Percentiles rank a stretch among this genome's conserved stretches.
Evolutionary conservation across 768 basidiomycete genomes (phyloP).

Genomic region (Lactarius sanguifluus): DNA sequence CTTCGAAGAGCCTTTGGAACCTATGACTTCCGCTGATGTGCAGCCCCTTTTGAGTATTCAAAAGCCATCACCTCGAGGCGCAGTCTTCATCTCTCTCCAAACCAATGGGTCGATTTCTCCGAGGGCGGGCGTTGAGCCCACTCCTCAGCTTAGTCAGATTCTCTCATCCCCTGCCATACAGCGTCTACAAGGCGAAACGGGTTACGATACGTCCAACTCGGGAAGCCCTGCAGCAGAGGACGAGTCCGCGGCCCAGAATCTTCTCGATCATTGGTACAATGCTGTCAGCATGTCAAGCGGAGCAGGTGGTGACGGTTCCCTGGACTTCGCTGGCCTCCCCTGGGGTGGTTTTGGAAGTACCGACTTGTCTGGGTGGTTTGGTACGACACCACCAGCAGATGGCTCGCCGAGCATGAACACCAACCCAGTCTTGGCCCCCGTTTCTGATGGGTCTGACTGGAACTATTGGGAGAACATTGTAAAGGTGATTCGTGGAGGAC

Average conservation of each 20-base stretch:
- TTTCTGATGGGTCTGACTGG: conserved; percentile 28
- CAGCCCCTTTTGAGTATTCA: conserved; percentile 22
- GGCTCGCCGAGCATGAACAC: background rate
- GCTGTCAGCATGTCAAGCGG: conserved; percentile 57
- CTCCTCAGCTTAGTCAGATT: conserved; percentile 38
- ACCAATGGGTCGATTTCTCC: conserved; percentile 27
- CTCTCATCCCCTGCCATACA: conserved; percentile 57
- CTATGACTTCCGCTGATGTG: conserved; percentile 12
- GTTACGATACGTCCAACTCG: conserved; percentile 60
- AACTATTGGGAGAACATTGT: conserved; percentile 31
- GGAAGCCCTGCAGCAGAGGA: conserved; percentile 69
- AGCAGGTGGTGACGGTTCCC: conserved; percentile 40
- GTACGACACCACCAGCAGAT: conserved; percentile 13
- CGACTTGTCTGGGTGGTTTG: conserved; percentile 30
- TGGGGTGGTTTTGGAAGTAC: conserved; percentile 31
- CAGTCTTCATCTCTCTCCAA: conserved; percentile 19
- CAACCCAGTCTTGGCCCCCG: conserved; percentile 4
- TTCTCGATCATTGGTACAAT: conserved; percentile 84
- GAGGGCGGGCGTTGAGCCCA: conserved; percentile 30
- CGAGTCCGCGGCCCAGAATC: conserved; percentile 70
- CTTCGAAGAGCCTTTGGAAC: conserved; percentile 24
- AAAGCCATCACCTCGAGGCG: conserved; percentile 34
- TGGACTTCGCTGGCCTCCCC: conserved; percentile 29
- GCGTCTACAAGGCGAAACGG: conserved; percentile 54
- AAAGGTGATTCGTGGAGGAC: conserved; percentile 30